phyloP scores from a whole-genome alignment of 495 filamentous ascomycete genomes.

The Trichoderma reesei region DNA sequence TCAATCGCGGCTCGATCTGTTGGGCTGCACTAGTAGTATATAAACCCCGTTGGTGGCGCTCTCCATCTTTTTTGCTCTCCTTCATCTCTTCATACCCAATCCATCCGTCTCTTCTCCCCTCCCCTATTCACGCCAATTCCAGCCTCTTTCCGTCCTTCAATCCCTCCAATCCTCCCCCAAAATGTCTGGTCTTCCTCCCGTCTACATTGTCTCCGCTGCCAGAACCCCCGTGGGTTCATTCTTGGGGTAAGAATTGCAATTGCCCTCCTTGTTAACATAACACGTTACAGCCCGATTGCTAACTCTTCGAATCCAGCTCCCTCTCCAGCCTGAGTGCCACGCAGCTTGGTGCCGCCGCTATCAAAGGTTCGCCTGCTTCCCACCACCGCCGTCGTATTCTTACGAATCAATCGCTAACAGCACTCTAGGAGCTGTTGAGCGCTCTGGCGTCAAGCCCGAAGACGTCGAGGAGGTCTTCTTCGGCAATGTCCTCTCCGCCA shows the following conservation, averaged over 20 bases:
- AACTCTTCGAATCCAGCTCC: constrained; percentile 42
- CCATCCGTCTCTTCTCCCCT: constrained; percentile 11
- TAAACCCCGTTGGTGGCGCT: constrained; percentile 11
- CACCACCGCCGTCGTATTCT: constrained; percentile 12
- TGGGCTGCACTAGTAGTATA: constrained; percentile 12
- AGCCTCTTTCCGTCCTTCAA: not conserved
- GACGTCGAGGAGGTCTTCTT: constrained; percentile 96
- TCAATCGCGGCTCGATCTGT: constrained; percentile 11
- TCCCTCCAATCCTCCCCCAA: constrained; percentile 14
- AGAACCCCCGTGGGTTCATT: constrained; percentile 91
- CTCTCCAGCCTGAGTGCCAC: constrained; percentile 76
- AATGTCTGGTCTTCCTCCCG: constrained; percentile 61
- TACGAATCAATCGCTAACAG: constrained; percentile 32
- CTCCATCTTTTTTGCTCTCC: constrained; percentile 12
- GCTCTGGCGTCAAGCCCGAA: constrained; percentile 72
- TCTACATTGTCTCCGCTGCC: constrained; percentile 90
- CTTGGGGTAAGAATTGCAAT: constrained; percentile 54
- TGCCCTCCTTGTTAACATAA: not conserved
- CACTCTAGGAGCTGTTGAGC: constrained; percentile 51
- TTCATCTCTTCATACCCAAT: constrained; percentile 2
- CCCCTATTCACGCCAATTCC: not conserved
- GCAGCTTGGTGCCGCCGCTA: constrained; percentile 81
- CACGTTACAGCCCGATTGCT: constrained; percentile 3
- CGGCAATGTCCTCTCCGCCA: constrained; percentile 93
- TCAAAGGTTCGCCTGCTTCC: constrained; percentile 57